These are phyloP conservation scores for Evernia prunastri DNA, from an alignment of 495 filamentous ascomycete genomes.

Conservation along the genomic window DNA sequence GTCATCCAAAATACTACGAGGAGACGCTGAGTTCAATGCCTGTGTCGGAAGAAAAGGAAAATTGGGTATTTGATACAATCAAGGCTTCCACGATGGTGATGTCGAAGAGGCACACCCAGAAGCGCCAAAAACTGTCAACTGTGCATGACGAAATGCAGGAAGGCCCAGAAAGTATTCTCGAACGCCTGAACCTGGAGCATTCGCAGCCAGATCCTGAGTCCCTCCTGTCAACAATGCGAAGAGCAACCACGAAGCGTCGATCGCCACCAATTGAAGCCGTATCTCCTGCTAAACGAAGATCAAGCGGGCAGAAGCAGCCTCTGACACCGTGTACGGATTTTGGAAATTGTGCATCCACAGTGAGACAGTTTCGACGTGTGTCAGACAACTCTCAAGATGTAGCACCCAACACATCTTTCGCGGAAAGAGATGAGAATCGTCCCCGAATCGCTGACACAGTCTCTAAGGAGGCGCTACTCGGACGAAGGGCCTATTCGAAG, in stretches of 20 bases:
- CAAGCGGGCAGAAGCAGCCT: conserved; percentile 62
- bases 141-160: conserved; percentile 15
- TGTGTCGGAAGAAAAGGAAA: conserved; percentile 64
- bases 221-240: conserved; percentile 43
- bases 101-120: conserved; percentile 32
- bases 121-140: conserved; percentile 24
- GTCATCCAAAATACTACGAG: conserved; percentile 75
- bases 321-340: conserved; percentile 79
- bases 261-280: conserved; percentile 30
- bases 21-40: conserved; percentile 78
- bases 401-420: conserved; percentile 31
- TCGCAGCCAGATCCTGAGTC: conserved; percentile 36
- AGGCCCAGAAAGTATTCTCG: conserved; percentile 38
- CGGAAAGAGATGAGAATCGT: conserved; percentile 42
- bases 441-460: conserved; percentile 37
- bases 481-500: conserved; percentile 70
- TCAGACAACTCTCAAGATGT: conserved; percentile 55
- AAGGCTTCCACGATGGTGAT: conserved; percentile 53
- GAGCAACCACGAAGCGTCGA: conserved; percentile 49
- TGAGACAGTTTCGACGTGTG: conserved; percentile 82
- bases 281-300: conserved; percentile 42
- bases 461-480: conserved; percentile 75
- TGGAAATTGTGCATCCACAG: conserved; percentile 83
- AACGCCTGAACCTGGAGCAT: conserved; percentile 38
- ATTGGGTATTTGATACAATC: conserved; percentile 98